Base-by-base conservation (phyloP, 768 basidiomycete species). In the Calocybe gangraenosa region DNA sequence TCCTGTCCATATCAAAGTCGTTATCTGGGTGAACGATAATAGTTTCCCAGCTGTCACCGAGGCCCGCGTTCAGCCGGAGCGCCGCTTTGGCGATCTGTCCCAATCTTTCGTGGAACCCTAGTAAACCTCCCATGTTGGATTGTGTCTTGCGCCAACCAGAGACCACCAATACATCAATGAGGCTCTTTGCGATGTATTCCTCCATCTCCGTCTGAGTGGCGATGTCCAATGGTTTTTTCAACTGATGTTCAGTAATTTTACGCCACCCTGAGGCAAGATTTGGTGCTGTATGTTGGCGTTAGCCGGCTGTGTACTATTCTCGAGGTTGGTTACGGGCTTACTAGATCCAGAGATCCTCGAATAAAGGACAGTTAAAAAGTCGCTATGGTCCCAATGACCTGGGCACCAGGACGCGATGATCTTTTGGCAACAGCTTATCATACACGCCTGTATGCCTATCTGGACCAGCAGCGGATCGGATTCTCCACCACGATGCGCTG, bases 391-490 rank as follows among this genome's bases (percentile, higher is more conserved):
- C 69, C 68, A 71, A 43, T 70, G 65, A 42, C 61, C 60, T 10
- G 68, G 68, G 45, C 66, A 70, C 70, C 70, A 71, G 23, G 71
- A 65, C 50, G 60, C 60, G 55, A 67, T 66, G 55, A 71, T 67
- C 50, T 60, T 67, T 48, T 55, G 57, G 44, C 65, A 67, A 46
- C 65, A 70, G 38, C 59, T 60, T 49, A 61, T 60, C 53, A 73
- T 58, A 53, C 66, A 67, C 17, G 65, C 67, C 58, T 72, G 70
- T 52, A 72, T 54, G 11, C 66, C 69, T 11, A 66, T 59, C 46
- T 69, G 70, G 7, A 69, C 55, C 37, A 64, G 57, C 46, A 66
- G 58, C 14, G 66, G 62, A 28, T 66, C 63, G 51, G 53, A 57
- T 5, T 64, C 59, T 30, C 58, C 54, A 23, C 49, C 46, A 35